Conservation (phyloP, 495 filamentous ascomycete genomes). For the Xylaria nigripes region DNA sequence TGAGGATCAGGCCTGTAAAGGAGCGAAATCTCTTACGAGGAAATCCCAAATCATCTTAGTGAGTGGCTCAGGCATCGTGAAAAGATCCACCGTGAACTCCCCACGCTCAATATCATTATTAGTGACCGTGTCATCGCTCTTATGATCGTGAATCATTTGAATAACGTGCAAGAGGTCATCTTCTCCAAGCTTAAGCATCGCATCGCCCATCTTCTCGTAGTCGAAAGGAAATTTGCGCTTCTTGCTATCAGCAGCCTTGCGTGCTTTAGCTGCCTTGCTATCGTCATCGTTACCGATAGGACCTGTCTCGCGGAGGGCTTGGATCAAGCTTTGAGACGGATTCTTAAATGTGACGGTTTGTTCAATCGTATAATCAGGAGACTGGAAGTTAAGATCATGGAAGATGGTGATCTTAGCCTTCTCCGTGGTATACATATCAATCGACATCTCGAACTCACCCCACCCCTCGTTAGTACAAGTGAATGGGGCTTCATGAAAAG, state of each 20-base stretch:
- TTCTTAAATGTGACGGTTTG: slow-evolving; percentile 85
- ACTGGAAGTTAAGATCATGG: slow-evolving; percentile 90
- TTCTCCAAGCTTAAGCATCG: slow-evolving; percentile 70
- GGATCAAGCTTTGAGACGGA: slow-evolving; percentile 72
- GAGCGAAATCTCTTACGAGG: slow-evolving; percentile 28
- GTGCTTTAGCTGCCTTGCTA: slow-evolving; percentile 45
- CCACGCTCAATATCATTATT: slow-evolving; percentile 97
- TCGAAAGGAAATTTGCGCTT: slow-evolving; percentile 79
- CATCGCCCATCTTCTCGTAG: slow-evolving; percentile 97
- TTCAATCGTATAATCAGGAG: slow-evolving; percentile 70
- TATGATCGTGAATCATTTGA: slow-evolving; percentile 96
- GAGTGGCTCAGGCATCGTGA: slow-evolving; percentile 77
- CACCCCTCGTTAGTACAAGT: slow-evolving; percentile 87
- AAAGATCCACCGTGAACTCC: slow-evolving; percentile 97
- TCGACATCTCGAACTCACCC: slow-evolving; percentile 97
- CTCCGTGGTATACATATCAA: slow-evolving; percentile 70
- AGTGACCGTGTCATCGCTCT: slow-evolving; percentile 82
- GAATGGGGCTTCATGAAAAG: slow-evolving; percentile 77
- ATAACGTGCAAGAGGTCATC: slow-evolving; percentile 91
- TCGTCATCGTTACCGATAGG: slow-evolving; percentile 69
- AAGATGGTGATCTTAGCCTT: slow-evolving; percentile 70
- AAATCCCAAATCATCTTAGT: slow-evolving; percentile 94
- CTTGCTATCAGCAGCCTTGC: slow-evolving; percentile 61
- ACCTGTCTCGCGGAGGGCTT: slow-evolving; percentile 68
- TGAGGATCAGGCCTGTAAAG: background rate